Evolutionary conservation across 1,139 yeast genomes (phyloP), one percentile per base, ranked within the genome.

Genomic region (Magnusiomyces ingens): DNA sequence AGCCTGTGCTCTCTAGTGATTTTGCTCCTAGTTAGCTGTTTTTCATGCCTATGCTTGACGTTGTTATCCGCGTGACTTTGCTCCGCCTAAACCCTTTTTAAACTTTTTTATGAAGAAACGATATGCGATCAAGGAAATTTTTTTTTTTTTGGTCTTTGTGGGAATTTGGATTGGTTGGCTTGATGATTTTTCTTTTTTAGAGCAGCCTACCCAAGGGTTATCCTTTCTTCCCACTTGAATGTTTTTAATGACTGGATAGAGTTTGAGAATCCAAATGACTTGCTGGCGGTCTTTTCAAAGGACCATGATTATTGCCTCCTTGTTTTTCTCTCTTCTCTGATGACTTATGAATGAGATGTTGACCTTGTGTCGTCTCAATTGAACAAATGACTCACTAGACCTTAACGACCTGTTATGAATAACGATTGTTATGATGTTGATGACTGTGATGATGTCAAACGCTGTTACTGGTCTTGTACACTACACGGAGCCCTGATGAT

Each of bases 401-500:
- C n/a, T 36, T 36, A 13, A 36, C n/a, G 17, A n/a, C n/a, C 40
- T 36, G 40, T 36, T 36, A 36, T 36, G 40, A n/a, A 12, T 36
- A 36, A 36, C 40, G 40, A 36, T n/a, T 36, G 40, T 36, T 36
- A 36, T n/a, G 40, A 36, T n/a, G 40, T 36, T 36, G 40, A 36
- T 36, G 40, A 36, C 40, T 36, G 40, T 36, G 40, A 36, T 36
- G 40, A 36, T 36, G 40, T 36, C n/a, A 13, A 12, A 12, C n/a
- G 17, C 17, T 36, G 17, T 36, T 36, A 12, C 17, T n/a, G n/a
- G 40, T 12, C 17, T n/a, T 36, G 40, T 36, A 36, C 17, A 36
- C 11, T 36, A 36, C 11, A 13, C 40, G 3, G 17, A 36, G 40
- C n/a, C 17, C 40, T 36, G n/a, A 36, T 36, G 40, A 36, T 36